These are phyloP conservation scores for Nepenthes gracilis DNA, from an alignment of 148 eudicot species.

Conservation along the genomic window DNA sequence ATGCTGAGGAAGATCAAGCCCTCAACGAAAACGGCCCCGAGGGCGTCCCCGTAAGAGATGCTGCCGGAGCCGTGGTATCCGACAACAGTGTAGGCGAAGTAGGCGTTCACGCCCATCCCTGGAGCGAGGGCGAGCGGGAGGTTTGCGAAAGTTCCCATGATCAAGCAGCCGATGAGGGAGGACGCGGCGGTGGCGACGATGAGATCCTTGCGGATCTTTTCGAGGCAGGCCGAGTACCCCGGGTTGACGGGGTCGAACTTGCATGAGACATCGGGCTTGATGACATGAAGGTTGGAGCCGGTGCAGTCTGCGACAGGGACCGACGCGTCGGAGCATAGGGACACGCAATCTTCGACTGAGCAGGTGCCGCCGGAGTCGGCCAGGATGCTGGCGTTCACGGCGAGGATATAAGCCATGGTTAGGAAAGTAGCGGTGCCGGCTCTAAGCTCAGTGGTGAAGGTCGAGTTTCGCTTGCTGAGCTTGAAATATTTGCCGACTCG, in stretches of 20 bases:
- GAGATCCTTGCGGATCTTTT: conserved; percentile 40
- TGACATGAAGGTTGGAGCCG: conserved; percentile 19
- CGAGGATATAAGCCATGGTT: conserved; percentile 99
- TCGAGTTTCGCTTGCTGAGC: conserved; percentile 49
- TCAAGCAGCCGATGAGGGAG: conserved; percentile 65
- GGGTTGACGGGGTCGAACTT: conserved; percentile 83
- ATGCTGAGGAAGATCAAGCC: conserved; percentile 57
- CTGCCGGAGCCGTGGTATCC: conserved; percentile 87
- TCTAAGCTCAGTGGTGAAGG: conserved; percentile 86
- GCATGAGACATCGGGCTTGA: conserved; percentile 50
- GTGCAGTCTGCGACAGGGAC: conserved; percentile 27
- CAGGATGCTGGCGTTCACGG: conserved; percentile 88
- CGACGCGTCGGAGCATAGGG: conserved; percentile 51
- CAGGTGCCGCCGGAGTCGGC: conserved; percentile 87
- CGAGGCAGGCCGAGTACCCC: conserved; percentile 59
- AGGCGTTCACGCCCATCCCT: conserved; percentile 92
- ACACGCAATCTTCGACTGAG: conserved; percentile 63
- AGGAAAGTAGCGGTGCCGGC: conserved; percentile 96
- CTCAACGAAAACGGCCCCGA: conserved; percentile 75
- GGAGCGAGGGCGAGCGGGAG: conserved; percentile 84
- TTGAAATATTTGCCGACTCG: conserved; percentile 57
- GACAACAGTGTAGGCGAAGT: conserved; percentile 83
- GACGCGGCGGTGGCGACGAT: conserved; percentile 81
- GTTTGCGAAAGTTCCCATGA: conserved; percentile 84
- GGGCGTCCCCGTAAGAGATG: conserved; percentile 52